These are phyloP conservation scores for Talaromyces marneffei DNA, from an alignment of 2,329 filamentous ascomycete species.

Conservation along the genomic window DNA sequence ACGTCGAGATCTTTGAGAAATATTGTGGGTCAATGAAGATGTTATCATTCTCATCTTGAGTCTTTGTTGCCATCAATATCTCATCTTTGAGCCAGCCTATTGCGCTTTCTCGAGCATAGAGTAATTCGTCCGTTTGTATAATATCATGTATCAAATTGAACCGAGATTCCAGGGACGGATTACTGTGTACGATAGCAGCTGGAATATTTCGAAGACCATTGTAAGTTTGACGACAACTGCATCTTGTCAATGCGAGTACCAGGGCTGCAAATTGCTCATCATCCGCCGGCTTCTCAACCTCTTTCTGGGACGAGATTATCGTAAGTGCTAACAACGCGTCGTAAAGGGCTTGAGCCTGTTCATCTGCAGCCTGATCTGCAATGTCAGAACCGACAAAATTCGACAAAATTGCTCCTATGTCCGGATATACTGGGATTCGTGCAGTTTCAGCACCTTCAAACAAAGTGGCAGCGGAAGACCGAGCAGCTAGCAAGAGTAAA, in stretches of 20 bases:
- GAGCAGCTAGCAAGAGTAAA: slow-evolving; percentile 50
- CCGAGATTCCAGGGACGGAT: slow-evolving; percentile 48
- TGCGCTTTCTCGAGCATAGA: slow-evolving; percentile 52
- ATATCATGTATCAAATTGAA: slow-evolving; percentile 52
- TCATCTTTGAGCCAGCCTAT: slow-evolving; percentile 58
- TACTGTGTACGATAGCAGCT: slow-evolving; percentile 42
- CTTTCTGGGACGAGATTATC: slow-evolving; percentile 45
- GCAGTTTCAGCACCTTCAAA: slow-evolving; percentile 40
- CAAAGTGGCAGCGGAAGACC: slow-evolving; percentile 45
- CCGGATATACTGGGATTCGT: slow-evolving; percentile 47
- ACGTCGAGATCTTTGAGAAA: slow-evolving; percentile 42
- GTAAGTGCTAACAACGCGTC: slow-evolving; percentile 51
- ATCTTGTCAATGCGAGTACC: slow-evolving; percentile 42
- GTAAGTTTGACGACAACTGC: slow-evolving; percentile 32
- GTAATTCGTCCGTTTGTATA: slow-evolving; percentile 49
- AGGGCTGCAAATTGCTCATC: slow-evolving; percentile 51
- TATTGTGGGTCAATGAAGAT: slow-evolving; percentile 34
- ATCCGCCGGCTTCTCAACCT: slow-evolving; percentile 39
- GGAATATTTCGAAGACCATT: slow-evolving; percentile 35
- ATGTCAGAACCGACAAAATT: slow-evolving; percentile 47
- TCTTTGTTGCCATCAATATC: slow-evolving; percentile 42
- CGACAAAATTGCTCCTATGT: slow-evolving; percentile 46
- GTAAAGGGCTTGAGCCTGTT: slow-evolving; percentile 48
- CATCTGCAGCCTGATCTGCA: slow-evolving; percentile 33
- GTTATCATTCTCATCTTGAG: slow-evolving; percentile 14